These are phyloP conservation scores for Arctium lappa DNA, from an alignment of 129 eudicot genomes.

Conservation along the genomic window DNA sequence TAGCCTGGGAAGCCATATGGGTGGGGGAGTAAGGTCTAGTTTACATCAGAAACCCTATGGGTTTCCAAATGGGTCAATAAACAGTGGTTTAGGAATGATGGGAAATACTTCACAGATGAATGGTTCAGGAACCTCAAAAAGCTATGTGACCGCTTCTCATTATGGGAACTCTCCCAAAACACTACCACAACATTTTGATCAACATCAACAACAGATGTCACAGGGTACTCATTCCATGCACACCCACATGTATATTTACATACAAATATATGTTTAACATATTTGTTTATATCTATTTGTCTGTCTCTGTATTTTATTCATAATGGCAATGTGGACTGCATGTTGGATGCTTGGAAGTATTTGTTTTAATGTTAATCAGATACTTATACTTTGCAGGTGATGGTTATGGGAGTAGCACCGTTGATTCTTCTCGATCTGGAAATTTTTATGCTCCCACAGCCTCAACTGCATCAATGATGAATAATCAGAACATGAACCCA, in stretches of 20 bases:
- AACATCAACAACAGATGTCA: constrained; percentile 46
- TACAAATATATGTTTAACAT: neutral
- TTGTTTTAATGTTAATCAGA: neutral
- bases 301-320: neutral
- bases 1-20: constrained; percentile 74
- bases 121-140: constrained; percentile 64
- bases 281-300: neutral
- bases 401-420: constrained; percentile 40
- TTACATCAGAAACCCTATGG: constrained; percentile 72
- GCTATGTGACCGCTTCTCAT: constrained; percentile 45
- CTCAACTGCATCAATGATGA: constrained; percentile 49
- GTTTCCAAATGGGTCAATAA: constrained; percentile 53
- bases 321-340: neutral
- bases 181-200: constrained; percentile 53
- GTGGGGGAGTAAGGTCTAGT: constrained; percentile 70
- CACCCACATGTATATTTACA: neutral
- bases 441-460: constrained; percentile 47
- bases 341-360: constrained; percentile 28
- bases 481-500: constrained; percentile 51
- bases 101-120: constrained; percentile 48
- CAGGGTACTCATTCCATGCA: constrained; percentile 42
- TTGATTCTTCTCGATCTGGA: constrained; percentile 65
- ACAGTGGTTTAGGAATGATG: constrained; percentile 55
- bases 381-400: constrained; percentile 54
- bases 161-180: constrained; percentile 50